A percentile compares a stretch with the other conserved stretches of the same genome.
Conservation (phyloP, 1,139 yeast species). For the Nematodospora anomalae region DNA sequence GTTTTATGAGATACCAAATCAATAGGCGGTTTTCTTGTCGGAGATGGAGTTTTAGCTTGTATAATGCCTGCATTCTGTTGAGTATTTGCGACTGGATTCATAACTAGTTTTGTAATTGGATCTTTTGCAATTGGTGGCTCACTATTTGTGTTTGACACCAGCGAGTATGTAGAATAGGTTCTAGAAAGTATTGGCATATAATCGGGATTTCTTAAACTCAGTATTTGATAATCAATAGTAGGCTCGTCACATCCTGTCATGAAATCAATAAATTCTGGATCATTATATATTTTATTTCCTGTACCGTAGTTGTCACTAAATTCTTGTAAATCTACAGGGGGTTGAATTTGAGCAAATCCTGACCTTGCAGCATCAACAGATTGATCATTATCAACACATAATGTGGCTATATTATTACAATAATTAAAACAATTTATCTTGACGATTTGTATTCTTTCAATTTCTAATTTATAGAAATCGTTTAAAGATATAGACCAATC, state of each 20-base stretch:
- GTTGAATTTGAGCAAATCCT: slow-evolving; percentile 67
- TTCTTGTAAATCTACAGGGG: slow-evolving; percentile 55
- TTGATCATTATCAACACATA: slow-evolving; percentile 79
- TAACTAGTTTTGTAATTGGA: background rate
- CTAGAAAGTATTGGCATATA: slow-evolving; percentile 33
- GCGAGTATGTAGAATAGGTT: slow-evolving; percentile 27
- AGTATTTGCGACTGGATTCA: background rate
- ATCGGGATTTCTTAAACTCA: slow-evolving; percentile 40
- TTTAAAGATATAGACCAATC: slow-evolving; percentile 78
- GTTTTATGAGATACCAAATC: slow-evolving; percentile 19
- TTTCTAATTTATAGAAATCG: slow-evolving; percentile 74
- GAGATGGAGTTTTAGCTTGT: slow-evolving; percentile 15
- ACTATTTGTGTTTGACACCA: background rate
- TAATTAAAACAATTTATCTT: slow-evolving; percentile 82
- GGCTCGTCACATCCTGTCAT: slow-evolving; percentile 35
- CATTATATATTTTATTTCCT: slow-evolving; percentile 61
- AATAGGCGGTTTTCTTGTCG: slow-evolving; percentile 24
- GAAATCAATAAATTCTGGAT: slow-evolving; percentile 48
- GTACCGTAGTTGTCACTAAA: slow-evolving; percentile 63
- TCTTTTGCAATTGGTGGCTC: background rate
- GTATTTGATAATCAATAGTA: slow-evolving; percentile 23
- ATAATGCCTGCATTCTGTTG: background rate
- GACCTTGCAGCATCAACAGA: slow-evolving; percentile 70
- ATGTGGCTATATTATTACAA: slow-evolving; percentile 72
- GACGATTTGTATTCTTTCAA: slow-evolving; percentile 71